Percentiles rank a stretch among this genome's conserved stretches.
phyloP scores from a whole-genome alignment of 2,329 filamentous ascomycete genomes.

The Colletotrichum lindemuthianum region DNA sequence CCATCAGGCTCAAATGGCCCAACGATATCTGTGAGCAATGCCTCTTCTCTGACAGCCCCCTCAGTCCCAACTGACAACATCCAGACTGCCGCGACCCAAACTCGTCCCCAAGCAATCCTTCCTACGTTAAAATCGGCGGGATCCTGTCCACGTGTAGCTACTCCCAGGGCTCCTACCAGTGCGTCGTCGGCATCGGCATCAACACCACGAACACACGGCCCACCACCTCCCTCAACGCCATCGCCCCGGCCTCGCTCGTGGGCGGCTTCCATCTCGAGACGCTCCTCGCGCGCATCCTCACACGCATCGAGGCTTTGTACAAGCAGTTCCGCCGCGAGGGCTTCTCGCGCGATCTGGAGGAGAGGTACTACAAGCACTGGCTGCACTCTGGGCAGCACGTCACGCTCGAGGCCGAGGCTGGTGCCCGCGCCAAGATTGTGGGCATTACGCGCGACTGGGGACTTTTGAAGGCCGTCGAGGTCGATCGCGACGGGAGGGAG shows the following conservation, averaged over 20 bases:
- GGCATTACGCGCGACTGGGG: conserved; percentile 96
- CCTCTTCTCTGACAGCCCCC: conserved; percentile 9
- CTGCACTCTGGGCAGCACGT: conserved; percentile 79
- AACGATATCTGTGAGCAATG: conserved; percentile 82
- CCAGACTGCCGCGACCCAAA: conserved; percentile 73
- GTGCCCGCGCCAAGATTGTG: conserved; percentile 77
- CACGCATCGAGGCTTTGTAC: conserved; percentile 82
- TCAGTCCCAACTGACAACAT: background rate
- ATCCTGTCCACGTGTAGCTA: conserved; percentile 93
- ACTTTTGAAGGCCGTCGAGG: conserved; percentile 83
- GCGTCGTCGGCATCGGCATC: conserved; percentile 86
- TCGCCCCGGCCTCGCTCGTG: conserved; percentile 64
- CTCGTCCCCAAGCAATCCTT: conserved; percentile 54
- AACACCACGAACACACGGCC: conserved; percentile 87
- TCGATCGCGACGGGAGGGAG: conserved; percentile 75
- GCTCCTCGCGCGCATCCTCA: conserved; percentile 83
- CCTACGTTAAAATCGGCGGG: conserved; percentile 90
- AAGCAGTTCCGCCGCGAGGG: conserved; percentile 77
- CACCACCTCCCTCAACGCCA: conserved; percentile 84
- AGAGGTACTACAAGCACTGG: conserved; percentile 84
- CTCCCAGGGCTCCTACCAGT: conserved; percentile 78
- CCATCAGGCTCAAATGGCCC: conserved; percentile 94
- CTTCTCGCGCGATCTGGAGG: conserved; percentile 78
- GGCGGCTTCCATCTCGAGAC: conserved; percentile 75
- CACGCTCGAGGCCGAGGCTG: conserved; percentile 83